Percentiles rank a stretch among this genome's conserved stretches.
These are phyloP conservation scores for Malassezia sympodialis DNA, from an alignment of 1,284 basidiomycete species.

Conservation along the genomic window DNA sequence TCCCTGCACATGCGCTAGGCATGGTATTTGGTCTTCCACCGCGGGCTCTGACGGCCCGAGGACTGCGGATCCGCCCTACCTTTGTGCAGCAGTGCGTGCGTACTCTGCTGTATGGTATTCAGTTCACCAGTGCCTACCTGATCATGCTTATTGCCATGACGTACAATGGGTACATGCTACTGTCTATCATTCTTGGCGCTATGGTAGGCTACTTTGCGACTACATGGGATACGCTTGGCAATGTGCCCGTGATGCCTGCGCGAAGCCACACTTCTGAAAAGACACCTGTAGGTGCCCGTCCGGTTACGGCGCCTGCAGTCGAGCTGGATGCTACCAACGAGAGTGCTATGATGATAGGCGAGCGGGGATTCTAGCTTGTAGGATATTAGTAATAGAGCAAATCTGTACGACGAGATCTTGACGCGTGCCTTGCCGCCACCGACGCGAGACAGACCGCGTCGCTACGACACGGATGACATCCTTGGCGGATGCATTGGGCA, in stretches of 20 bases:
- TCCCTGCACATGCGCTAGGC: not conserved
- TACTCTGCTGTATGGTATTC: conserved; percentile 30
- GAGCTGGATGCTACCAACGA: not conserved
- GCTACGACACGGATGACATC: not conserved
- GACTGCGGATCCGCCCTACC: conserved; percentile 10
- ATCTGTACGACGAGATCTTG: not conserved
- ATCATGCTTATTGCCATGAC: conserved; percentile 43
- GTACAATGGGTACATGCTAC: conserved; percentile 41
- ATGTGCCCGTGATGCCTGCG: not conserved
- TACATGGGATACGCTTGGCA: conserved; percentile 31
- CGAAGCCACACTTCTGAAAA: not conserved
- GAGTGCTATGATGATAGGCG: not conserved
- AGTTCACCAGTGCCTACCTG: conserved; percentile 38
- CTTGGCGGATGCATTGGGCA: not conserved
- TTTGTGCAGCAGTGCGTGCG: conserved; percentile 32
- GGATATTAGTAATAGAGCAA: not conserved
- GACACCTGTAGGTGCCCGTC: not conserved
- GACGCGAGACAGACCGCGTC: not conserved
- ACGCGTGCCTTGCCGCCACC: not conserved
- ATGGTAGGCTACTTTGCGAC: conserved; percentile 39
- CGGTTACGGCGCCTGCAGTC: not conserved
- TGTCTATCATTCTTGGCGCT: conserved; percentile 35
- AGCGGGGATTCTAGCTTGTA: not conserved
- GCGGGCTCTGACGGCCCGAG: conserved; percentile 14
- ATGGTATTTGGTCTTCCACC: conserved; percentile 16